Base-by-base conservation (phyloP, 176 grass and related monocot genomes). In the Olyra latifolia region DNA sequence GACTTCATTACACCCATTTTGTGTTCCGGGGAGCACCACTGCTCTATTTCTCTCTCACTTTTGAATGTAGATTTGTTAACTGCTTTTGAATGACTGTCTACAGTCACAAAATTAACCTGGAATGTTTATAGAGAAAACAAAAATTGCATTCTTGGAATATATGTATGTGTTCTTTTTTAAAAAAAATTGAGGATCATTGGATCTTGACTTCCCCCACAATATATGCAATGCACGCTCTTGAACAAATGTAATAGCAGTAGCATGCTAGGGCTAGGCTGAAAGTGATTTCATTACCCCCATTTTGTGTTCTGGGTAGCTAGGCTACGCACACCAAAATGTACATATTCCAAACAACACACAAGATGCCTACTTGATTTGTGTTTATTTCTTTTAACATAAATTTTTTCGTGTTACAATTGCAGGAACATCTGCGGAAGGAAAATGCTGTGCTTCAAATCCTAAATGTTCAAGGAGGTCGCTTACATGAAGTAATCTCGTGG, bases 381-480 rank as follows among this genome's bases (percentile, higher is more conserved):
- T 38, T 47, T 15, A 6, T 35, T 61, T 28, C 22, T 78, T 72
- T 50, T 10, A 28, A 64, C 44, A 22, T 9, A 60, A 3, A 72
- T 17, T 29, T 71, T 44, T 5, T 19, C 23, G 38, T 66, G 27
- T 49, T 56, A 55, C 52, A 25, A 66, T 55, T 66, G 80, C 88
- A 97, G 93, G 75, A 87, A 89, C 50, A 19, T 90, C 68, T 38
- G 72, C 15, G 83, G 85, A 71, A 93, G 88, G 81, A 97, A 84
- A 65, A 85, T 93, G 76, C 41, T 85, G 24, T 96, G 93, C 88
- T 86, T 97, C 69, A 97, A 91, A 56, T 93, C 76, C 68, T 88
- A 81, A 90, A 87, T 48, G 81, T 35, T 49, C 17, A 6, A 70
- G 66, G 70, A 4, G 54, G 44, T 66, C 55, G n/a, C 32, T 30